Evolutionary conservation across 192 early-diverging fungal genomes (phyloP).

Genomic region (Haplosporangium gracile): DNA sequence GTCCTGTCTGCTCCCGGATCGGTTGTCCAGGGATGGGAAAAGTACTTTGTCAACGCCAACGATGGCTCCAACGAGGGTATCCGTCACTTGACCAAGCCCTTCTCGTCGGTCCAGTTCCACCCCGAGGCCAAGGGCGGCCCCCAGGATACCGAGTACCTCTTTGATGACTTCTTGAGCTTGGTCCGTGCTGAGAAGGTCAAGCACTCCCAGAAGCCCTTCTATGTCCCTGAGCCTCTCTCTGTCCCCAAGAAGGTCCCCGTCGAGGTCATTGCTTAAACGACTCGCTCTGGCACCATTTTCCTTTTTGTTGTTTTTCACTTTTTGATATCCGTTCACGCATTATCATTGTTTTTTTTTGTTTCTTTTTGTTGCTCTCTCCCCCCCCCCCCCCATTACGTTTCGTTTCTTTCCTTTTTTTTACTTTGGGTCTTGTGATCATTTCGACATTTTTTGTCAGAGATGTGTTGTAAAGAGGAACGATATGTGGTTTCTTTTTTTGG

Average conservation of each 20-base stretch:
- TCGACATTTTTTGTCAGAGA: slow-evolving; percentile 11
- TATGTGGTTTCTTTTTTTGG: slow-evolving; percentile 4
- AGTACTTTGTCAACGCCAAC: slow-evolving; percentile 95
- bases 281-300: background rate
- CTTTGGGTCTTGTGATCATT: background rate
- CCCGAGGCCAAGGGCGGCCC: slow-evolving; percentile 96
- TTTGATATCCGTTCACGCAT: background rate
- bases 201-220: slow-evolving; percentile 39
- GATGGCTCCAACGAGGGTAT: slow-evolving; percentile 97
- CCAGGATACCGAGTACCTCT: slow-evolving; percentile 91
- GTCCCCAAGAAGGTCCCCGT: slow-evolving; percentile 24
- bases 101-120: slow-evolving; percentile 94
- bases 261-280: slow-evolving; percentile 31
- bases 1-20: slow-evolving; percentile 73
- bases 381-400: background rate
- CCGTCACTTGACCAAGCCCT: slow-evolving; percentile 77
- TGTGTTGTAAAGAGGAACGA: slow-evolving; percentile 6
- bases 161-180: slow-evolving; percentile 81
- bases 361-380: background rate
- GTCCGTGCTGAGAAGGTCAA: slow-evolving; percentile 73
- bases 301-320: background rate
- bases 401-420: slow-evolving; percentile 3
- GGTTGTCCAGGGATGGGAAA: slow-evolving; percentile 85
- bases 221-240: slow-evolving; percentile 27
- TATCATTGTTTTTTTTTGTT: background rate